These are phyloP conservation scores for Saccharomycopsis fermentans DNA, from an alignment of 805 yeast genomes.

Conservation along the genomic window DNA sequence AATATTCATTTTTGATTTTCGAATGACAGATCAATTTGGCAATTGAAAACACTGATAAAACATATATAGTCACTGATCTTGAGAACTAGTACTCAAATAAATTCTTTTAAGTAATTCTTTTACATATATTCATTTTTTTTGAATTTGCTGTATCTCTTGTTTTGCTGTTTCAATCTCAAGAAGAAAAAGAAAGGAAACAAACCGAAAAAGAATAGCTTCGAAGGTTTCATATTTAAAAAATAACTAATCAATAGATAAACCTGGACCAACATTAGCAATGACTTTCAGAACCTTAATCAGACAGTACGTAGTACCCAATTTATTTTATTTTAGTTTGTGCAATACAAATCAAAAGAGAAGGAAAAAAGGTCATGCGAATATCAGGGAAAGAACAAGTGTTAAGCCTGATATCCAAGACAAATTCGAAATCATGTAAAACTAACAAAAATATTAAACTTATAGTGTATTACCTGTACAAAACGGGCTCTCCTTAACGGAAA, in stretches of 20 bases:
- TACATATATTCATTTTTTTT: too few relatives aligned
- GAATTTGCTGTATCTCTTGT: neutral
- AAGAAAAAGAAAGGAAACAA: neutral
- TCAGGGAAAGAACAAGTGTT: too few relatives aligned
- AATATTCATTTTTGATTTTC: too few relatives aligned
- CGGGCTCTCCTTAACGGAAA: neutral
- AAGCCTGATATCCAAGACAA: neutral
- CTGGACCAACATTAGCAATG: neutral
- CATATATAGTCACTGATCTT: too few relatives aligned
- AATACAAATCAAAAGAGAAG: too few relatives aligned
- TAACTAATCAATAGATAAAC: neutral
- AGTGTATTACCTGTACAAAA: neutral
- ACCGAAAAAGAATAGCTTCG: neutral
- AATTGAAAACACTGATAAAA: too few relatives aligned
- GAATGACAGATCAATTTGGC: too few relatives aligned
- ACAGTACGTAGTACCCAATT: neutral
- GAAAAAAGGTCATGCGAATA: too few relatives aligned
- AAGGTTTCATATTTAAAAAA: neutral
- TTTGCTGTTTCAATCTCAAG: neutral
- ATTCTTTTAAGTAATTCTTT: too few relatives aligned
- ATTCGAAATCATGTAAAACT: too few relatives aligned
- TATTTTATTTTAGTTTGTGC: too few relatives aligned
- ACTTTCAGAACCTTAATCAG: conserved; percentile 5
- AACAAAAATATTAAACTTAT: neutral
- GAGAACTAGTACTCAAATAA: too few relatives aligned